Conservation (phyloP, 495 filamentous ascomycete genomes). For the Penicillium simplicissimum region DNA sequence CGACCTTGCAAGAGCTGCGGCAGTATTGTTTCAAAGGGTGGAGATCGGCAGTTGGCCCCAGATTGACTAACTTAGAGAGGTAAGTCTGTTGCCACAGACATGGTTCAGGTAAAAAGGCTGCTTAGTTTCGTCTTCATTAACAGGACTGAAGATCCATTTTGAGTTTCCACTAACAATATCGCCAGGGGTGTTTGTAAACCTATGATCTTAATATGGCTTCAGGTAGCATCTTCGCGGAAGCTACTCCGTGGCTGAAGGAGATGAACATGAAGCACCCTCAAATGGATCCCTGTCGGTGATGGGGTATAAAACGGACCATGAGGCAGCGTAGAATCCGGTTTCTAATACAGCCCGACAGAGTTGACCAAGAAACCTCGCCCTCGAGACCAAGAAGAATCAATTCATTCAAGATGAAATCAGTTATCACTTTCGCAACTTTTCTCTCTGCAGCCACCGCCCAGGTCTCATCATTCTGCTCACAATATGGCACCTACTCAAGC, state of each 20-base stretch:
- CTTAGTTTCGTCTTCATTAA: not conserved
- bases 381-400: not conserved
- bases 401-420: not conserved
- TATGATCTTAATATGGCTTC: not conserved
- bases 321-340: not conserved
- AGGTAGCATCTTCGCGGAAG: not conserved
- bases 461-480: not conserved
- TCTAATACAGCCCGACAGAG: not conserved
- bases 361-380: not conserved
- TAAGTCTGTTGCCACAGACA: not conserved
- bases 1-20: not conserved
- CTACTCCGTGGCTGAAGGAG: not conserved
- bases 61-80: not conserved
- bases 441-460: not conserved
- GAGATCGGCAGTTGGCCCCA: not conserved
- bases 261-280: not conserved
- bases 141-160: not conserved
- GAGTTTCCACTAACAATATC: not conserved
- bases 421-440: not conserved
- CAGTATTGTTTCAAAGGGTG: not conserved
- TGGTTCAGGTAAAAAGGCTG: not conserved
- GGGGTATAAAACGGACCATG: not conserved
- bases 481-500: conserved; percentile 23
- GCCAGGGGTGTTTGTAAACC: not conserved
- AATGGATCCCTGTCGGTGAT: not conserved